Evolutionary conservation across 2,329 filamentous ascomycete genomes (phyloP).

Genomic region (Raffaelea ambrosiae): DNA sequence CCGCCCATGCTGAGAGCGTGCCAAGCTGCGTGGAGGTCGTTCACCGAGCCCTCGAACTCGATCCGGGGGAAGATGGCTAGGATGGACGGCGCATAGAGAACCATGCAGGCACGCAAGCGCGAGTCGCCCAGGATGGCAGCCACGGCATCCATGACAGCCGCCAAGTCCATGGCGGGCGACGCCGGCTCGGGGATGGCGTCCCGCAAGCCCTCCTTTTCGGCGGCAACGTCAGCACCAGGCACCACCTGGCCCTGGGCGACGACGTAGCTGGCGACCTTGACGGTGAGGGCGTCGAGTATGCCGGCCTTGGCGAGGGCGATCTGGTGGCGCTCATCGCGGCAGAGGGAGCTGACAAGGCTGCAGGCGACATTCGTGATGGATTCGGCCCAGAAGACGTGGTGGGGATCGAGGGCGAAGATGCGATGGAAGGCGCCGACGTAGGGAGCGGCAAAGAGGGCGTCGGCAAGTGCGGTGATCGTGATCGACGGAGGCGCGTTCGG

Average conservation of each 20-base stretch:
- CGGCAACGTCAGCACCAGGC: conserved; percentile 49
- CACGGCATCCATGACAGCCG: conserved; percentile 68
- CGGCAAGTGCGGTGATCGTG: conserved; percentile 45
- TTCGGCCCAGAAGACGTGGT: conserved; percentile 34
- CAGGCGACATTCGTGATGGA: conserved; percentile 42
- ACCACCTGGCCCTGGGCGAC: conserved; percentile 61
- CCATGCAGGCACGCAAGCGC: conserved; percentile 64
- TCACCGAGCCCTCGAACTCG: conserved; percentile 38
- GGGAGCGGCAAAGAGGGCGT: conserved; percentile 54
- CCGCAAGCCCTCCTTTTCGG: conserved; percentile 44
- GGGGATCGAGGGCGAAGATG: conserved; percentile 54
- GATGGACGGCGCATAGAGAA: conserved; percentile 60
- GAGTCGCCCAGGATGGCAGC: conserved; percentile 71
- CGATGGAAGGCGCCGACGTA: conserved; percentile 54
- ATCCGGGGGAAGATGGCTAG: conserved; percentile 59
- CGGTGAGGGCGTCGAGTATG: conserved; percentile 69
- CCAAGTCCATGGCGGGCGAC: conserved; percentile 48
- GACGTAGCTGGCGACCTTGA: conserved; percentile 62
- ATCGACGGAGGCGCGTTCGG: conserved; percentile 28
- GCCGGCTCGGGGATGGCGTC: conserved; percentile 55
- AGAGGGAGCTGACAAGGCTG: conserved; percentile 48
- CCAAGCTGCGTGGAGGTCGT: conserved; percentile 41
- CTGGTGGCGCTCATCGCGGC: conserved; percentile 61
- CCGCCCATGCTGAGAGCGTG: conserved; percentile 45
- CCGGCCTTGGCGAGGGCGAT: conserved; percentile 62